Base-by-base conservation (phyloP, 2,329 filamentous ascomycete genomes). In the Amphichorda felina region DNA sequence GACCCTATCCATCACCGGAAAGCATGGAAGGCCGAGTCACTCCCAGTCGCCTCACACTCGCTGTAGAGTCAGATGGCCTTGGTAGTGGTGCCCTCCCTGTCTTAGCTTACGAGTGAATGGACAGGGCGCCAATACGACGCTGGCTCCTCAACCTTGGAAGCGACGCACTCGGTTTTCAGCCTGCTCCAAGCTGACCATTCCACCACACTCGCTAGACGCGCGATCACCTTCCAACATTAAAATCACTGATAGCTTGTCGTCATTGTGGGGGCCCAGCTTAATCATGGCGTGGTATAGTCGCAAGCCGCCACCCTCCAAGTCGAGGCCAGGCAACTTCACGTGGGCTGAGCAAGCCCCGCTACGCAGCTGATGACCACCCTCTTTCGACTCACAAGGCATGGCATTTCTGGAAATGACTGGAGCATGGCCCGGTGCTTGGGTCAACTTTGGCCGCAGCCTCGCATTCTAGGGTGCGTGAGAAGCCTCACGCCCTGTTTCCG, bases 21-120 rank as follows among this genome's bases (percentile, higher is more conserved):
- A 15, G 26, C 15, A 13, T 16, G 27, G 28, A 18, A 36, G 32
- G n/a, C 27, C 32, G 32, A 32, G 28, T 32, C 34, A 35, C 39
- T 33, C 33, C 22, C 28, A 15, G 26, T 24, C 34, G 35, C 35
- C 36, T 10, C 33, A 37, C 18, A 18, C 40, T 30, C 26, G 17
- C 34, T 24, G 18, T 13, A 33, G 27, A 52, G 49, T 52, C 49
- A 52, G 47, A 52, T 52, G 49, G 45, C 40, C 41, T 35, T 42
- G 37, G 39, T 42, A 44, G 42, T 50, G 49, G 50, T 53, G 48
- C 44, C 36, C 39, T 41, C 40, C 37, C 30, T 50, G 50, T 53
- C 50, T 53, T 45, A 50, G 37, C 41, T 43, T 43, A 44, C 42
- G 38, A 40, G 35, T 27, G 33, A 9, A 24, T 6, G 21, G 6